These are phyloP conservation scores for Rhodotorula graminis DNA, from an alignment of 768 basidiomycete genomes.

Conservation along the genomic window DNA sequence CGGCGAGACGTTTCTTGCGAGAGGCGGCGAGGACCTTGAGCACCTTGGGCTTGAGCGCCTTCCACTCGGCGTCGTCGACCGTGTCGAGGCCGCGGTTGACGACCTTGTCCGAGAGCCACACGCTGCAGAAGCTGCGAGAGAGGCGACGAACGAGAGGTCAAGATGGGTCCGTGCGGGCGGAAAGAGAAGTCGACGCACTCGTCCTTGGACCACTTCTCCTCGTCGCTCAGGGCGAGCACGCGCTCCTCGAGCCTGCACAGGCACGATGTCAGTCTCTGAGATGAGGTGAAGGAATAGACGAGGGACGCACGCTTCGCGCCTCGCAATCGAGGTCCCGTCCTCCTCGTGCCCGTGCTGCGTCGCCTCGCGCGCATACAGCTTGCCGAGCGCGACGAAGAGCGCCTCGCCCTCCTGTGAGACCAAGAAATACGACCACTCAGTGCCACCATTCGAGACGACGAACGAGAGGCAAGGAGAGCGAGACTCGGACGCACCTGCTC, in stretches of 20 bases:
- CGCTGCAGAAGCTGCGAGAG: background rate
- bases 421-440: background rate
- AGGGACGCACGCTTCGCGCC: background rate
- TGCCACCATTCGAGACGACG: background rate
- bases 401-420: background rate
- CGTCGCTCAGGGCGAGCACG: background rate
- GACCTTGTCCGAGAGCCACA: background rate
- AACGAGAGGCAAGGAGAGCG: too few relatives aligned
- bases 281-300: too few relatives aligned
- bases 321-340: background rate
- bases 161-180: background rate
- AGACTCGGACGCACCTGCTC: background rate
- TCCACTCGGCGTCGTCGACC: constrained; percentile 5
- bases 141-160: background rate
- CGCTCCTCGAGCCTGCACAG: background rate
- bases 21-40: background rate
- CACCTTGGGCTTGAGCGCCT: background rate
- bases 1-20: background rate
- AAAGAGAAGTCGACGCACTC: background rate
- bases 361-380: background rate
- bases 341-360: background rate
- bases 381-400: background rate
- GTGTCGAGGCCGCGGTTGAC: background rate
- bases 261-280: background rate
- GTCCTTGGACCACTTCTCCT: background rate